These are phyloP conservation scores for Penicillium nucicola DNA, from an alignment of 495 filamentous ascomycete species.

Conservation along the genomic window DNA sequence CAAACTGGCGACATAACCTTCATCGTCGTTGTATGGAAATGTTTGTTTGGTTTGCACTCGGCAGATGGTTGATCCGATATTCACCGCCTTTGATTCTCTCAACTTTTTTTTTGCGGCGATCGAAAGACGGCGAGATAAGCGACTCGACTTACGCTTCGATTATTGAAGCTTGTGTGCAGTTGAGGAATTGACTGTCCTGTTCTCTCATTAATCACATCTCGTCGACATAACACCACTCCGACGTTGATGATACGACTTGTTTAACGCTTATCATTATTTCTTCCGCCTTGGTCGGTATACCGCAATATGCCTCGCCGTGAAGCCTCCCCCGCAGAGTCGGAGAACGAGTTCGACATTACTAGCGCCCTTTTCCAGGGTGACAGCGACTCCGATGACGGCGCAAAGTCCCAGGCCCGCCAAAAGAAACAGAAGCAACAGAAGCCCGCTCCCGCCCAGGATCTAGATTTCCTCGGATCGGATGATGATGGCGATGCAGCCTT, in stretches of 20 bases:
- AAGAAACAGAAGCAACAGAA: conserved; percentile 39
- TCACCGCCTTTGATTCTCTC: conserved; percentile 38
- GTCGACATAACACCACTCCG: not conserved
- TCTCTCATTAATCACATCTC: not conserved
- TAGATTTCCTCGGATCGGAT: conserved; percentile 48
- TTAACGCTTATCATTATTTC: conserved; percentile 11
- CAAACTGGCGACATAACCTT: no score
- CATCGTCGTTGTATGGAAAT: not conserved
- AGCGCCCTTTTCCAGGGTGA: conserved; percentile 67
- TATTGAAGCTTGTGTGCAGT: conserved; percentile 7
- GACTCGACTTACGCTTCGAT: conserved; percentile 11
- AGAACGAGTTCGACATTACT: conserved; percentile 89
- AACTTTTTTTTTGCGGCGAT: conserved; percentile 26
- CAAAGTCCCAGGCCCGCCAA: conserved; percentile 12
- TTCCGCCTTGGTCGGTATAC: conserved; percentile 13
- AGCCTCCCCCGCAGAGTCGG: conserved; percentile 79
- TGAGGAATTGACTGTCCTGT: not conserved
- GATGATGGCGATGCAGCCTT: conserved; percentile 79
- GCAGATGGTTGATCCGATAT: conserved; percentile 21
- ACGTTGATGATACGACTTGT: not conserved
- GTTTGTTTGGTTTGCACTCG: conserved; percentile 37
- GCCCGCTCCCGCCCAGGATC: conserved; percentile 28
- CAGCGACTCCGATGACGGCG: conserved; percentile 47
- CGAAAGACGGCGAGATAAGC: conserved; percentile 18
- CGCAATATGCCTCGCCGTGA: conserved; percentile 55